Base-by-base conservation (phyloP, 495 filamentous ascomycete species). In the Neurospora sp. region DNA sequence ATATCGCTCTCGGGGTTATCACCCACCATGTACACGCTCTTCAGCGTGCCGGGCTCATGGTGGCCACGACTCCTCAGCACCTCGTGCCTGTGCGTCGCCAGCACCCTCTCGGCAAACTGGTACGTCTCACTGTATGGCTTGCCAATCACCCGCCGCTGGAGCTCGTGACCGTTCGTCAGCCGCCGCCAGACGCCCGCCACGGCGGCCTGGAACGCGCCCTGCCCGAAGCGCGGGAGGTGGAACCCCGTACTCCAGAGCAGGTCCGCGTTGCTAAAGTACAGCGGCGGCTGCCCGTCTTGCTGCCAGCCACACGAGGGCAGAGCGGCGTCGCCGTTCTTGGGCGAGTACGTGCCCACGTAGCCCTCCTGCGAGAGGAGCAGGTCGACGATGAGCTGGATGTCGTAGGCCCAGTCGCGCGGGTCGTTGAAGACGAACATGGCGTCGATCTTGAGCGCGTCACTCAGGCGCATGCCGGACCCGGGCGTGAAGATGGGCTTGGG, bases 1-100 rank as follows among this genome's bases (percentile, higher is more conserved):
- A 99, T 96, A 81, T 99, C 96, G 39, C 90, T 93, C 79, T 93
- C 93, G 0, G 96, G 95, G 76, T 98, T 99, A 77, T 99, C 96
- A 0, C 96, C 96, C n/a, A 99, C 87, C 95, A 98, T 98, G 78
- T 96, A 98, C 6, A 99, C 93, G 16, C 85, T 87, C 77, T 83
- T 81, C 74, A 97, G 78, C 80, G 78, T 38, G 35, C 72, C 39
- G 71, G 74, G 23, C 74, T 42, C 80, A 75, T 18, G 78, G 18
- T 62, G 49, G 5, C 76, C 74, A 49, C 41, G 70, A 35, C 79
- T 78, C 73, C 86, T 80, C 4, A 87, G 75, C 39, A 87, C 76
- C 18, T 82, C 76, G 35, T 80, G 79, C 16, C 93, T 86, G 75
- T 94, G 90, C 40, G 82, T 82, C 70, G 85, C 72, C 38, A 99